Evolutionary conservation across 2,329 filamentous ascomycete genomes (phyloP).

Genomic region (Penicillium sp.): DNA sequence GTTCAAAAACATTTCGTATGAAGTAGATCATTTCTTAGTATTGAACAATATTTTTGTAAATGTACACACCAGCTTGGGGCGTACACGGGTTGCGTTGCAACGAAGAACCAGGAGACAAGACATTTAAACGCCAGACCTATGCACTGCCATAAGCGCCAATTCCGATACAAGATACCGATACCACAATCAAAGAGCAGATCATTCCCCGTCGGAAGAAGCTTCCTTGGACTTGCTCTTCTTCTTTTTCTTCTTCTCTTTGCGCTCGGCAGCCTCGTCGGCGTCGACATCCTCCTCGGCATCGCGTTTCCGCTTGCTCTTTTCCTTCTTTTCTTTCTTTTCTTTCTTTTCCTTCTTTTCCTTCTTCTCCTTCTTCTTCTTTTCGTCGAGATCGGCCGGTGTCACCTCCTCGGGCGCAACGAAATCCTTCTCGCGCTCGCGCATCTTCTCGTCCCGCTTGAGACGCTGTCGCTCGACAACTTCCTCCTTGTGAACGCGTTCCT

Average conservation of each 20-base stretch:
- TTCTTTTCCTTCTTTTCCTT: conserved; percentile 47
- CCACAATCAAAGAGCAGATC: conserved; percentile 15
- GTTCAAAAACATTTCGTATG: not conserved
- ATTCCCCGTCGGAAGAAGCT: conserved; percentile 27
- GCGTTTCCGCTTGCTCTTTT: conserved; percentile 44
- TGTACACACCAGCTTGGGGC: conserved; percentile 11
- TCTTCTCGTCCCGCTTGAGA: conserved; percentile 82
- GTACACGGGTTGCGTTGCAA: conserved; percentile 11
- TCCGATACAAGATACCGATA: conserved; percentile 18
- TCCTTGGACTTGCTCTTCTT: conserved; percentile 41
- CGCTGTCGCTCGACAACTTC: conserved; percentile 80
- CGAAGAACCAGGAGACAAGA: conserved; percentile 17
- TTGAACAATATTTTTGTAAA: conserved; percentile 19
- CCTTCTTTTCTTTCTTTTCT: conserved; percentile 45
- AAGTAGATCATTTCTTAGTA: conserved; percentile 13
- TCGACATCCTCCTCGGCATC: conserved; percentile 36
- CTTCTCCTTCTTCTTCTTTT: conserved; percentile 53
- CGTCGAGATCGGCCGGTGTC: conserved; percentile 53
- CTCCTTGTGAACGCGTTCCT: conserved; percentile 76
- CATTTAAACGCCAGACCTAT: conserved; percentile 36
- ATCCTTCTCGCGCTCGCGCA: conserved; percentile 77
- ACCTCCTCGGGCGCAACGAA: conserved; percentile 84
- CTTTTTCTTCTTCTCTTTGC: conserved; percentile 61
- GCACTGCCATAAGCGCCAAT: conserved; percentile 39
- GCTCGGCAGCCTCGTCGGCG: conserved; percentile 40